These are phyloP conservation scores for Penicillium paradoxum DNA, from an alignment of 495 filamentous ascomycete genomes.

Conservation along the genomic window DNA sequence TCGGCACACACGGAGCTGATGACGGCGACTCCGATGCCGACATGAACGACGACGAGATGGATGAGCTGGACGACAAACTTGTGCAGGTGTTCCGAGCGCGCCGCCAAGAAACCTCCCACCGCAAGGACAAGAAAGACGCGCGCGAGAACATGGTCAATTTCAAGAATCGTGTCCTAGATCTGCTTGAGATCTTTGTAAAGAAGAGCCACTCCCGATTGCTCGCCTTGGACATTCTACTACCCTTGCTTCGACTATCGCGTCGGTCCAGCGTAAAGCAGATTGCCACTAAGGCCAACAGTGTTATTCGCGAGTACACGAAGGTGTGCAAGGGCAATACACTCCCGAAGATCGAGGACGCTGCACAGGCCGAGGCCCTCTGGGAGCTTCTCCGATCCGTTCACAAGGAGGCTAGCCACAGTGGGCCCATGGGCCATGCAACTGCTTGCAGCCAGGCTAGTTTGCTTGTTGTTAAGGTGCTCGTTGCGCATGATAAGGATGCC, in stretches of 20 bases:
- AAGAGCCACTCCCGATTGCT: conserved; percentile 63
- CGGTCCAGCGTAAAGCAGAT: conserved; percentile 66
- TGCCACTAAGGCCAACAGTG: conserved; percentile 61
- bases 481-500: conserved; percentile 44
- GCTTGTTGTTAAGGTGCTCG: conserved; percentile 56
- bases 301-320: conserved; percentile 68
- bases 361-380: conserved; percentile 42
- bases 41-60: conserved; percentile 96
- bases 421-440: conserved; percentile 49
- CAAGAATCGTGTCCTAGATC: conserved; percentile 87
- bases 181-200: conserved; percentile 81
- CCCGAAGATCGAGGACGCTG: conserved; percentile 34
- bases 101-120: conserved; percentile 55
- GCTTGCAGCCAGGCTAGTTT: conserved; percentile 61
- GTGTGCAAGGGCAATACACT: conserved; percentile 54
- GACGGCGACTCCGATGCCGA: conserved; percentile 64
- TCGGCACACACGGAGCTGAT: conserved; percentile 58
- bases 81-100: conserved; percentile 77
- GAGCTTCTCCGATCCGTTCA: conserved; percentile 64
- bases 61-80: conserved; percentile 76
- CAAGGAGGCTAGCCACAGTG: conserved; percentile 61
- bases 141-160: conserved; percentile 89
- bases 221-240: conserved; percentile 63
- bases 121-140: conserved; percentile 77
- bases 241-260: conserved; percentile 54